These are phyloP conservation scores for Aspergillus cavernicola DNA, from an alignment of 495 filamentous ascomycete genomes.

Conservation along the genomic window DNA sequence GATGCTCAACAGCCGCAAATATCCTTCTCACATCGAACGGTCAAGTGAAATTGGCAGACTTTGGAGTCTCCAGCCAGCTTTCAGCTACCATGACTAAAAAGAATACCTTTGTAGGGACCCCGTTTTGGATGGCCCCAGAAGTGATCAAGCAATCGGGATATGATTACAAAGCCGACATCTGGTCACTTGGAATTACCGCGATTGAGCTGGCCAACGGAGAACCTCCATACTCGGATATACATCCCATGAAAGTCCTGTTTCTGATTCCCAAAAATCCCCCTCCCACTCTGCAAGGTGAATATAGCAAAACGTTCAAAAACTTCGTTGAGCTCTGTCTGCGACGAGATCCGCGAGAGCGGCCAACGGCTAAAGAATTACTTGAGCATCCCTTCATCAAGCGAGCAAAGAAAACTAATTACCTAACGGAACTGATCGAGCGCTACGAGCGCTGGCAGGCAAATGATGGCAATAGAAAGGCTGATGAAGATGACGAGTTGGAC, in stretches of 20 bases:
- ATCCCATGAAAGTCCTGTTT: slow-evolving; percentile 98
- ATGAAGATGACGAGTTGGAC: slow-evolving; percentile 58
- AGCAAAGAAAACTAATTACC: slow-evolving; percentile 84
- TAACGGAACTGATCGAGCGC: slow-evolving; percentile 91
- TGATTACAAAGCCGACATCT: slow-evolving; percentile 98
- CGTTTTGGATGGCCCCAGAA: slow-evolving; percentile 99
- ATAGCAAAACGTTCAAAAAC: slow-evolving; percentile 87
- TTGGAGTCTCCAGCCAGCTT: slow-evolving; percentile 95
- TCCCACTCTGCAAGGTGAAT: slow-evolving; percentile 78
- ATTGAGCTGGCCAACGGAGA: slow-evolving; percentile 91
- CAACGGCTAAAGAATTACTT: slow-evolving; percentile 81
- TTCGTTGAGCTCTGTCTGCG: slow-evolving; percentile 86
- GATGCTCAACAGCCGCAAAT: slow-evolving; percentile 68
- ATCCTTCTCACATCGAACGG: slow-evolving; percentile 82
- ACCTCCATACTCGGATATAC: slow-evolving; percentile 93
- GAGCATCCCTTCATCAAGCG: slow-evolving; percentile 85
- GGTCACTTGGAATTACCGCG: slow-evolving; percentile 97
- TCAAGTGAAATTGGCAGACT: slow-evolving; percentile 96
- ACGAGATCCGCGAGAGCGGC: slow-evolving; percentile 82
- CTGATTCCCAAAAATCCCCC: slow-evolving; percentile 93
- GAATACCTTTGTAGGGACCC: slow-evolving; percentile 97
- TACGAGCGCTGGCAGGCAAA: slow-evolving; percentile 79
- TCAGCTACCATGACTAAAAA: slow-evolving; percentile 99
- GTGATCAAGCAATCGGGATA: slow-evolving; percentile 98
- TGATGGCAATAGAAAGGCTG: slow-evolving; percentile 51